Conservation (phyloP, 2,329 filamentous ascomycete genomes). For the Trichoderma endophyticum region DNA sequence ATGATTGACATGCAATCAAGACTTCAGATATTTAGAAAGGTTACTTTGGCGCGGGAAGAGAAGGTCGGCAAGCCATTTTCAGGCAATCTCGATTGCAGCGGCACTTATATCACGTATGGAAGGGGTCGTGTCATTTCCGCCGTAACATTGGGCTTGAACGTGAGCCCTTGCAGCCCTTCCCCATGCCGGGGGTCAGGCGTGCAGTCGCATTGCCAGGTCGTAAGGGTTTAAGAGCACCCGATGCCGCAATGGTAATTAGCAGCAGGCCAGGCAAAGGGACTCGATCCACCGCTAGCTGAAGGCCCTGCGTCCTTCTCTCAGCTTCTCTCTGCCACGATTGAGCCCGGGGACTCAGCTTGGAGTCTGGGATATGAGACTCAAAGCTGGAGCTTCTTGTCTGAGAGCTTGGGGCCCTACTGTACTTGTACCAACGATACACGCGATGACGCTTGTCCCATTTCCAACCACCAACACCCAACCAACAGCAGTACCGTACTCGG, state of each 20-base stretch:
- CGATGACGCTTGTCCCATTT: not conserved
- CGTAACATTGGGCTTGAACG: conserved; percentile 10
- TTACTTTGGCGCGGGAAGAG: conserved; percentile 4
- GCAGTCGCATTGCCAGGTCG: not conserved
- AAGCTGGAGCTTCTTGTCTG: not conserved
- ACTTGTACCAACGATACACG: not conserved
- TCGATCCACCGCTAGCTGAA: not conserved
- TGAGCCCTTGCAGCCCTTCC: conserved; percentile 3
- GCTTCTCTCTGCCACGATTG: not conserved
- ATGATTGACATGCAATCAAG: conserved; percentile 16
- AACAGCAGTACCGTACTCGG: not conserved
- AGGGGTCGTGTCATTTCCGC: conserved; percentile 16
- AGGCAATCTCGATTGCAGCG: conserved; percentile 14
- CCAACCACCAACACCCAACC: not conserved
- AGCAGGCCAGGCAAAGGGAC: not conserved
- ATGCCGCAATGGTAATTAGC: not conserved
- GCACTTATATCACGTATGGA: conserved; percentile 12
- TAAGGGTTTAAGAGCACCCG: not conserved
- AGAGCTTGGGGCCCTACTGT: not conserved
- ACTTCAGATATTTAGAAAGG: conserved; percentile 1
- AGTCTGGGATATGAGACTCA: not conserved
- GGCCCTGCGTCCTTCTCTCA: not conserved
- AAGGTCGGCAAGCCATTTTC: conserved; percentile 14
- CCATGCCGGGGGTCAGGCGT: conserved; percentile 9
- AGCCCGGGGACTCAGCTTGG: not conserved